Percentiles rank a stretch among this genome's conserved stretches.
phyloP scores from a whole-genome alignment of 23 red algal genomes.

The Gracilaria vermiculophylla region DNA sequence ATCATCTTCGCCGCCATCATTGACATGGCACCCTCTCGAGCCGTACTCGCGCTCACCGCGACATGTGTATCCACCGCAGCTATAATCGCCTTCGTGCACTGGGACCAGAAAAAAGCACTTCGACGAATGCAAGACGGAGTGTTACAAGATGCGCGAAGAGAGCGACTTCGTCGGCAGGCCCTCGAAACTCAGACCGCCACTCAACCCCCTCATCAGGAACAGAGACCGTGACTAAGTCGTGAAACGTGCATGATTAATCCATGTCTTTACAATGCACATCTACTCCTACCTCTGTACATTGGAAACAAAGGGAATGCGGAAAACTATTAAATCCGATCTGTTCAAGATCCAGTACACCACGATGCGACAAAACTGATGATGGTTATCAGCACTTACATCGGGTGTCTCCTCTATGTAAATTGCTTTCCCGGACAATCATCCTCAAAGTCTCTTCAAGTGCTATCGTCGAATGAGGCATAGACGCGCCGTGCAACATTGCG shows the following conservation, averaged over 20 bases:
- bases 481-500: conserved; percentile 43
- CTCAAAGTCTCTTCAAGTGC: neutral
- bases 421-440: neutral
- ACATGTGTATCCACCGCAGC: conserved; percentile 11
- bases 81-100: conserved; percentile 57
- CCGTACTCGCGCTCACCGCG: neutral
- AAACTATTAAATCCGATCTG: too few relatives aligned
- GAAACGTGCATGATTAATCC: neutral
- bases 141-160: conserved; percentile 28
- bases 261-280: neutral
- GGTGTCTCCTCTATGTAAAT: neutral
- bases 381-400: conserved; percentile 25
- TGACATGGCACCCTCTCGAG: conserved; percentile 6
- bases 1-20: neutral
- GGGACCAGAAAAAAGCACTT: conserved; percentile 48
- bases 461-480: conserved; percentile 19
- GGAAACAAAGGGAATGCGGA: too few relatives aligned
- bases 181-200: neutral
- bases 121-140: conserved; percentile 39
- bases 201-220: neutral
- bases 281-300: too few relatives aligned
- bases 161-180: conserved; percentile 24
- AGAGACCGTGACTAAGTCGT: neutral
- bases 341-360: neutral
- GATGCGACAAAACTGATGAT: neutral